Base-by-base conservation (phyloP, 164 flowering plant genomes). In the Nymphaea thermarum region DNA sequence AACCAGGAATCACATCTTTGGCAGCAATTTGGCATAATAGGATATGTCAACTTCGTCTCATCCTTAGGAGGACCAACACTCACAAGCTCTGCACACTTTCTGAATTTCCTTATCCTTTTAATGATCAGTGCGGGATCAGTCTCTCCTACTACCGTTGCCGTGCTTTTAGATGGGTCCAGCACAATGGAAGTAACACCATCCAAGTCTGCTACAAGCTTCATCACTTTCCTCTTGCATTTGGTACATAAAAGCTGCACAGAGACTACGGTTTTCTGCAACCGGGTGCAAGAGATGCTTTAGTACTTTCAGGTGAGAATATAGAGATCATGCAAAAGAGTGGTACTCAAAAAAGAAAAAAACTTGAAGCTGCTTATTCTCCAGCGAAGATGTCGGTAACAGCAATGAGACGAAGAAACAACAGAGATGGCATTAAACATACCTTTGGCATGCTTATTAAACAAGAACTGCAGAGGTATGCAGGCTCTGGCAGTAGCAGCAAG, bases 191-290 rank as follows among this genome's bases (percentile, higher is more conserved):
- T 82, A 74, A 85, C 74, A n/a, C 89, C 85, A 75, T 77, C 89
- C 17, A 83, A 57, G n/a, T 69, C 68, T 51, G 87, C 79, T 65
- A 85, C 73, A 71, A 80, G 76, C 77, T 81, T 83, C 87, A 85
- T 82, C 71, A 82, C 90, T 72, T 75, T 84, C 78, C 68, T 77
- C 68, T 76, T 80, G 82, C 90, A 86, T 71, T 78, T 86, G 14
- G 82, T 79, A 70, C 87, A 86, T 42, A 82, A 71, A 60, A 84
- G 68, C 53, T 80, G 80, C 75, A 86, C 87, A 78, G 85, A 79
- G 84, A 86, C 80, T 17, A 84, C 71, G 12, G 82, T 81, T 84
- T 80, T 84, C 90, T 86, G 87, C 81, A 80, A 71, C 72, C 63
- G 74, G 78, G 80, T 62, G 44, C 65, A 42, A 66, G 67, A 11